A percentile compares a stretch with the other conserved stretches of the same genome.
These are phyloP conservation scores for Mixia osmundae DNA, from an alignment of 1,284 basidiomycete genomes.

Conservation along the genomic window DNA sequence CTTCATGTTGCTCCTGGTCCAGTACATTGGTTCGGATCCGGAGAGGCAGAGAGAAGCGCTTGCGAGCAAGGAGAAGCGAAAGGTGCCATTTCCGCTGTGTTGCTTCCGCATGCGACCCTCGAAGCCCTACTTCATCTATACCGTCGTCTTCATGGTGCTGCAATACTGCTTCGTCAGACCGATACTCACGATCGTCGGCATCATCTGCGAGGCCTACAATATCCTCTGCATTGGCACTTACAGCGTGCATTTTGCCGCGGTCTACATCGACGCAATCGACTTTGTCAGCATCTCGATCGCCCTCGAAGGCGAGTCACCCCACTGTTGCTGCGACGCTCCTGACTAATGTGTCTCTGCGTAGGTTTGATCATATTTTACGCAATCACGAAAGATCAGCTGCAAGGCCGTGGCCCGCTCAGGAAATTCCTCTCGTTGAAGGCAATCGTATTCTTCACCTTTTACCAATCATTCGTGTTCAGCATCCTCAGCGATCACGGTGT, in stretches of 20 bases:
- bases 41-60: constrained; percentile 34
- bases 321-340: too few relatives aligned
- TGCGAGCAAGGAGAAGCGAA: constrained; percentile 49
- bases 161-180: constrained; percentile 48
- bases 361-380: constrained; percentile 46
- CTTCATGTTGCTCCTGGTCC: constrained; percentile 42
- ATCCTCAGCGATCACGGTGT: too few relatives aligned
- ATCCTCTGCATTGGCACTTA: constrained; percentile 33
- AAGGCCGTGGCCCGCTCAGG: constrained; percentile 47
- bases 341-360: too few relatives aligned
- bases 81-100: constrained; percentile 45
- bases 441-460: constrained; percentile 30
- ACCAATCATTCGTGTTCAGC: constrained; percentile 23
- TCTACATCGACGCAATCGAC: constrained; percentile 40
- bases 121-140: constrained; percentile 75
- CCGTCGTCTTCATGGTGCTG: constrained; percentile 38
- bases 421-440: constrained; percentile 58
- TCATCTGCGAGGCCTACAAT: constrained; percentile 40
- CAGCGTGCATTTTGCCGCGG: constrained; percentile 10
- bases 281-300: constrained; percentile 46
- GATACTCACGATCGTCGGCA: constrained; percentile 41
- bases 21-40: constrained; percentile 51
- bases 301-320: too few relatives aligned
- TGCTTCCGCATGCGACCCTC: constrained; percentile 37
- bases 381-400: constrained; percentile 48